Evolutionary conservation across 2,329 filamentous ascomycete genomes (phyloP), one percentile per base, ranked within the genome.

Genomic region (Colletotrichum sp.): DNA sequence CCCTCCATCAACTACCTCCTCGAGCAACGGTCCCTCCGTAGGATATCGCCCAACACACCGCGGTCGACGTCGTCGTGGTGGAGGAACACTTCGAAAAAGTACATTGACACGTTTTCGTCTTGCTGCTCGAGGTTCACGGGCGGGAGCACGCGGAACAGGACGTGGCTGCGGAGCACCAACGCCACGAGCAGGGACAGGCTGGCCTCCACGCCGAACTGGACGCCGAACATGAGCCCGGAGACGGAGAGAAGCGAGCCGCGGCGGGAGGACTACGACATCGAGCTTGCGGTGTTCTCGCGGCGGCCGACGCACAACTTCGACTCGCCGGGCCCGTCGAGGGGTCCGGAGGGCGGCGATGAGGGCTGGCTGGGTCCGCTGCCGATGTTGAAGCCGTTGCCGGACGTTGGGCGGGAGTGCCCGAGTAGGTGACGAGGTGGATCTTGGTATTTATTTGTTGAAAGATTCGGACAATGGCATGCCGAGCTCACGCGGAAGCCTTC

Each of bases 1-100:
- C 78, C 78, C 5, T 75, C 77, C 15, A 74, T 78, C 49, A 78
- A 79, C 62, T 74, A 78, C 64, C 77, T 79, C 12, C 55, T 70
- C 39, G 77, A 79, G 44, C 71, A 68, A 32, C 70, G 74, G 9
- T 32, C 15, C 15, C 24, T 28, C 7, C 39, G 12, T 3, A 30
- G 28, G 15, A 28, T 12, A 6, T 21, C 24, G 9, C 39, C 59
- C 28, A 65, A 52, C 30, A 24, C 8, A 7, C 30, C 69, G 8
- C 18, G 34, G 6, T 39, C 28, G n/a, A 13, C 13, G 18, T 15
- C 39, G 6, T 74, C 34, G 18, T 9, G 32, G 71, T 73, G 74
- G 71, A 59, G 44, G 16, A 63, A 36, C n/a, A 16, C 15, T 4
- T 60, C 49, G 10, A 73, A 36, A 12, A 65, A 21, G 32, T 74